A percentile compares a stretch with the other conserved stretches of the same genome.
Evolutionary conservation across 2,329 filamentous ascomycete species (phyloP).

Genomic region (Arthrobotrys entomopaga): DNA sequence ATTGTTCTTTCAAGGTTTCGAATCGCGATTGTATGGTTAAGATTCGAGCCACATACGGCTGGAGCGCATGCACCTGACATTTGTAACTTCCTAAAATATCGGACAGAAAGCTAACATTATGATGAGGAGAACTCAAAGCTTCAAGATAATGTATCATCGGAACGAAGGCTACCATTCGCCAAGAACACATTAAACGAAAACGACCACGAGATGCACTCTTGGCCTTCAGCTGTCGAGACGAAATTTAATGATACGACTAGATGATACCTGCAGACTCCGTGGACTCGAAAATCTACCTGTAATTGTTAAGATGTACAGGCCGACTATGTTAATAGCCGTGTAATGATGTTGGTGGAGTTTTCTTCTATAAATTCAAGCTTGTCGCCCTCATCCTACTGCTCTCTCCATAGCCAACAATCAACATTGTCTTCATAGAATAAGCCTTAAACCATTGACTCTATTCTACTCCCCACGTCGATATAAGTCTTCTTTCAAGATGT

Average conservation of each 20-base stretch:
- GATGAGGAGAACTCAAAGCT: neutral
- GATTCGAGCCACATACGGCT: too few species aligned
- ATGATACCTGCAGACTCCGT: too few species aligned
- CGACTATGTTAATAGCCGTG: too few species aligned
- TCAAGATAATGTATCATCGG: too few species aligned
- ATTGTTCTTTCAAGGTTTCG: too few species aligned
- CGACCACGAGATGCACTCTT: conserved; percentile 13
- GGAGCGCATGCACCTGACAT: too few species aligned
- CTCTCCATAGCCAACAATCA: conserved; percentile 14
- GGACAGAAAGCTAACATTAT: neutral
- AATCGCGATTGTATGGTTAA: too few species aligned
- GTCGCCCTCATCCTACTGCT: neutral
- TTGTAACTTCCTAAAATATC: conserved; percentile 30
- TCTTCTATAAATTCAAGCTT: conserved; percentile 31
- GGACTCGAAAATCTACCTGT: too few species aligned
- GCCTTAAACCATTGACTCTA: neutral
- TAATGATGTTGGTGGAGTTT: too few species aligned
- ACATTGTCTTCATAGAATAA: neutral
- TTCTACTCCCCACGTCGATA: neutral
- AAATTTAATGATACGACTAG: neutral
- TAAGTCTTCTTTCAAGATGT: conserved; percentile 18
- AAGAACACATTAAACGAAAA: conserved; percentile 7
- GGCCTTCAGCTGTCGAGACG: neutral
- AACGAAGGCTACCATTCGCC: conserved; percentile 38
- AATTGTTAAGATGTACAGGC: too few species aligned